Evolutionary conservation across 2,329 filamentous ascomycete genomes (phyloP), one percentile per base, ranked within the genome.

Genomic region (Colletotrichum magnum): DNA sequence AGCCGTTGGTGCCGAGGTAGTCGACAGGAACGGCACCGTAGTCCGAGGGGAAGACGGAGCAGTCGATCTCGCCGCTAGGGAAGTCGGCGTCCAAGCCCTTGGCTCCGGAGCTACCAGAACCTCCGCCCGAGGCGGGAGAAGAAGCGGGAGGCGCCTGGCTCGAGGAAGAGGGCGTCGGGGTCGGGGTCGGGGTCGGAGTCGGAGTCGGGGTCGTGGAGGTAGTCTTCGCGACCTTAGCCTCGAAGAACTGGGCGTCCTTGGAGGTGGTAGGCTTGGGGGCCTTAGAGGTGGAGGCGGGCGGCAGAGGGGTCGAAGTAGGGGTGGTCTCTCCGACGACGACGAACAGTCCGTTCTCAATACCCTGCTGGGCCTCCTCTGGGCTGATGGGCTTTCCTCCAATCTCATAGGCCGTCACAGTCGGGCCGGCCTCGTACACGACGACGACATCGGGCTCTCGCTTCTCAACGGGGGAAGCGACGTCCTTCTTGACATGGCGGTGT

Each of bases 1-100:
- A 99, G 72, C 94, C 94, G 70, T 85, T 87, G 7, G 94, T 83
- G 18, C 87, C 85, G 28, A 95, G 86, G 85, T 92, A 95, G 64
- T 86, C 77, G 36, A 96, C 83, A 57, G 89, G 62, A 53, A 97
- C 77, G 1, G 95, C 92, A 74, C 96, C 96, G 76, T 97, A 98
- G 0, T 89, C 84, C 3, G 89, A 90, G 16, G 95, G 95, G 84
- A 98, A 97, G 2, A 85, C 77, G 71, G 80, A 81, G 83, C 96
- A 98, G 72, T 86, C 81, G 63, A 97, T 75, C 74, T 89, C 80
- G 69, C 93, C 93, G 79, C 92, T 91, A 13, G 92, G 93, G 86
- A 98, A 98, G 7, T 90, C 83, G 16, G 83, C 81, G 73, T 90
- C 84, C 63, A 95, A 73, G 58, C 93, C 93, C 26, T 76, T 83